phyloP scores from a whole-genome alignment of 1,284 basidiomycete genomes.

The Flammula alnicola region DNA sequence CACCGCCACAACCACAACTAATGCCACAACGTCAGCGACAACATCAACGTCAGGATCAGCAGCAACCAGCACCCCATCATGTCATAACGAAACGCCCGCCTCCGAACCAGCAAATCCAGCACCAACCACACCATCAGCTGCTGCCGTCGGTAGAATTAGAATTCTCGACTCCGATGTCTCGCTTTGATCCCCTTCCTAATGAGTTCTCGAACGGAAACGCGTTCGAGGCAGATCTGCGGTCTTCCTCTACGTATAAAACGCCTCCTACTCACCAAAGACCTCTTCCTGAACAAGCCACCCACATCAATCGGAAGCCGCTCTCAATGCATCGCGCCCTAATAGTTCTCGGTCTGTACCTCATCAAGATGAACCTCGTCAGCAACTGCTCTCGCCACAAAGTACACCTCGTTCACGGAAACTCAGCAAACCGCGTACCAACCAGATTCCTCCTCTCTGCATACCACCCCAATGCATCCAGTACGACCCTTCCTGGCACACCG shows the following conservation, averaged over 20 bases:
- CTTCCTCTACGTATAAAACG: conserved; percentile 4
- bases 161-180: conserved; percentile 17
- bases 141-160: conserved; percentile 21
- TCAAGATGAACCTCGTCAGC: conserved; percentile 16
- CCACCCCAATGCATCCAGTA: conserved; percentile 22
- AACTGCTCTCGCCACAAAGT: conserved; percentile 19
- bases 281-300: neutral
- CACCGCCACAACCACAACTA: conserved; percentile 8
- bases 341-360: conserved; percentile 11
- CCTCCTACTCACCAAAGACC: conserved; percentile 12
- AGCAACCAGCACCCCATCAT: conserved; percentile 5
- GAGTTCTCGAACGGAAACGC: conserved; percentile 9
- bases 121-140: conserved; percentile 13
- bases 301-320: conserved; percentile 5
- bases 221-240: conserved; percentile 6
- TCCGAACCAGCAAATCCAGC: conserved; percentile 2
- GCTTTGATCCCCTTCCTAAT: conserved; percentile 12
- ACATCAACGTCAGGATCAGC: neutral
- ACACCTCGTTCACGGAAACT: conserved; percentile 28
- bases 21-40: conserved; percentile 6
- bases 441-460: conserved; percentile 13
- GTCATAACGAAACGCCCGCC: neutral
- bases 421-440: conserved; percentile 27
- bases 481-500: conserved; percentile 17
- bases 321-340: conserved; percentile 18